phyloP scores from a whole-genome alignment of 495 filamentous ascomycete species.

The Annulohypoxylon maeteangense region DNA sequence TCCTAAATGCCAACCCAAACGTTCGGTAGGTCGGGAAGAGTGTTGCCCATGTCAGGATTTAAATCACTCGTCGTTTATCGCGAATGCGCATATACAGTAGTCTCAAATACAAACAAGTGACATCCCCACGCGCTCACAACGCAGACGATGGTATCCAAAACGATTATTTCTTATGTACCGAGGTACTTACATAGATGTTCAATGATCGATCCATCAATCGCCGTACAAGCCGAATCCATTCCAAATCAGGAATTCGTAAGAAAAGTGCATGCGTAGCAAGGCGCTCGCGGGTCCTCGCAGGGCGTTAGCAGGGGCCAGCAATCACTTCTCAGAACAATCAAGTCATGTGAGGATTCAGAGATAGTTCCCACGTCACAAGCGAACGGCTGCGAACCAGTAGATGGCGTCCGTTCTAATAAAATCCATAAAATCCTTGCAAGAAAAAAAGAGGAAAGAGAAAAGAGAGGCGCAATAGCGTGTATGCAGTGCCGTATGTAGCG shows the following conservation, averaged over 20 bases:
- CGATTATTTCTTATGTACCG: background rate
- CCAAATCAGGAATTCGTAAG: slow-evolving; percentile 22
- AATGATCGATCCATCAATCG: background rate
- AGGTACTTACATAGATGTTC: slow-evolving; percentile 1
- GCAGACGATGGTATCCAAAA: background rate
- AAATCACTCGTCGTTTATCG: slow-evolving; percentile 6
- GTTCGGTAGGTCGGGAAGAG: slow-evolving; percentile 15
- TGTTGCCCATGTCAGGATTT: background rate
- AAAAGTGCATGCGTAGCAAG: background rate
- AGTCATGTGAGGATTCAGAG: slow-evolving; percentile 34
- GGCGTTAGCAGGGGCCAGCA: slow-evolving; percentile 15
- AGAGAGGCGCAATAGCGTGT: background rate
- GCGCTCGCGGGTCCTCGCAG: background rate
- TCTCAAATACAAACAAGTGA: background rate
- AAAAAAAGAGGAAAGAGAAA: background rate
- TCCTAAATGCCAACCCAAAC: slow-evolving; percentile 4
- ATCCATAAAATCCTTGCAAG: slow-evolving; percentile 15
- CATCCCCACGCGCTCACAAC: background rate
- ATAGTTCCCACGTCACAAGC: slow-evolving; percentile 35
- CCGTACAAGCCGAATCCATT: slow-evolving; percentile 22
- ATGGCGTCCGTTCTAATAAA: background rate
- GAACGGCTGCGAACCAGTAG: slow-evolving; percentile 18
- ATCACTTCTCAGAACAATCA: slow-evolving; percentile 21
- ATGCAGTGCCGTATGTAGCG: background rate
- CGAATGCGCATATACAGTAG: background rate